Evolutionary conservation across 352 stramenopile genomes (phyloP).

Genomic region (Aphanomyces euteiches): DNA sequence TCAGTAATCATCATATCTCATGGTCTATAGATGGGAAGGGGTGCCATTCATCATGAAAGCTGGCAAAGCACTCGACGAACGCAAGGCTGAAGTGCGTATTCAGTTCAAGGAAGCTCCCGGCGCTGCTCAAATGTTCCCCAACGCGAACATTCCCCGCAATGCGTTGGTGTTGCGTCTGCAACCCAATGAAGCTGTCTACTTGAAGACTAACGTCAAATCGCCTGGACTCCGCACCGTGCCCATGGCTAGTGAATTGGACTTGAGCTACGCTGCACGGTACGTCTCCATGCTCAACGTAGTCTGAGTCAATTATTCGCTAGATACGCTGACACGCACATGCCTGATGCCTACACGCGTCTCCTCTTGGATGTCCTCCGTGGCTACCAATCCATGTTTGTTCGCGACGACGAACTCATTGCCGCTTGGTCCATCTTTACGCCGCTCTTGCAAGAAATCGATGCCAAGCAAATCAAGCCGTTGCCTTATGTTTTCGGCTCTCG

Average conservation of each 20-base stretch:
- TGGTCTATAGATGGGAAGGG: slow-evolving; percentile 49
- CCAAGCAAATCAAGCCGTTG: slow-evolving; percentile 49
- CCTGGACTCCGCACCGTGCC: slow-evolving; percentile 57
- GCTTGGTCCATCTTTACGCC: slow-evolving; percentile 91
- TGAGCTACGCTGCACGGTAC: slow-evolving; percentile 69
- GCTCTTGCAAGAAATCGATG: slow-evolving; percentile 81
- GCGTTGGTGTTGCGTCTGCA: slow-evolving; percentile 89
- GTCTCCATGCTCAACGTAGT: slow-evolving; percentile 23
- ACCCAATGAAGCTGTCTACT: slow-evolving; percentile 83
- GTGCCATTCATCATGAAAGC: slow-evolving; percentile 93
- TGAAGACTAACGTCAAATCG: slow-evolving; percentile 82
- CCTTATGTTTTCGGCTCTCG: slow-evolving; percentile 68
- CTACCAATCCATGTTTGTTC: slow-evolving; percentile 79
- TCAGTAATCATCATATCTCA: too few relatives aligned
- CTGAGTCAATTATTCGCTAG: neutral
- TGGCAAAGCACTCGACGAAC: slow-evolving; percentile 88
- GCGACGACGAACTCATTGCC: slow-evolving; percentile 84
- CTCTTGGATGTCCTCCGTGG: slow-evolving; percentile 90
- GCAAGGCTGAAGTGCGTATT: slow-evolving; percentile 86
- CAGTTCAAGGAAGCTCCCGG: slow-evolving; percentile 86
- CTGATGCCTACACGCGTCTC: slow-evolving; percentile 89
- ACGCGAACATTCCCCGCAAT: slow-evolving; percentile 50
- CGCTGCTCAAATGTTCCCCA: slow-evolving; percentile 57
- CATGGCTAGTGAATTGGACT: slow-evolving; percentile 81
- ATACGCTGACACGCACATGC: slow-evolving; percentile 41